These are phyloP conservation scores for Moniliophthora roreri DNA, from an alignment of 1,284 basidiomycete species.

Conservation along the genomic window DNA sequence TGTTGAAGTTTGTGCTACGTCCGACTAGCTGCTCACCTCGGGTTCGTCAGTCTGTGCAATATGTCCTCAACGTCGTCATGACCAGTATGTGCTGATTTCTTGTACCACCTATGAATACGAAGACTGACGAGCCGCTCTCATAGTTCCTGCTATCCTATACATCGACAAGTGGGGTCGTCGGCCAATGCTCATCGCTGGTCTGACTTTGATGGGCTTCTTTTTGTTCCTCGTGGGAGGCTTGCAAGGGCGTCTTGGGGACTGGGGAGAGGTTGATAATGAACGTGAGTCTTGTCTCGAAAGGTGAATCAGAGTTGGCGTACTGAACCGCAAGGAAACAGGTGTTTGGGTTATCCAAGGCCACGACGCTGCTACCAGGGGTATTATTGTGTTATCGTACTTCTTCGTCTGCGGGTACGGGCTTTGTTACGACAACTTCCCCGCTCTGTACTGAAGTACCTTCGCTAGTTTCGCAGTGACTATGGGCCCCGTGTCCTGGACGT, in stretches of 20 bases:
- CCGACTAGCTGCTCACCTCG: background rate
- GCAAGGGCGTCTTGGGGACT: slow-evolving; percentile 65
- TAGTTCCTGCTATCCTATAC: slow-evolving; percentile 71
- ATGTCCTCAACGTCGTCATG: slow-evolving; percentile 70
- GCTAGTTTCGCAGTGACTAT: slow-evolving; percentile 67
- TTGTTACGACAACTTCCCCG: too few species aligned
- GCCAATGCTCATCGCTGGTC: slow-evolving; percentile 70
- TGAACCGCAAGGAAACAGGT: slow-evolving; percentile 12
- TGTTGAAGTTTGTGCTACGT: slow-evolving; percentile 11
- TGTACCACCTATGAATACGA: too few species aligned
- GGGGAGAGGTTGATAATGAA: slow-evolving; percentile 45
- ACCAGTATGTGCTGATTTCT: slow-evolving; percentile 29
- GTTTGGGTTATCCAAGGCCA: slow-evolving; percentile 67
- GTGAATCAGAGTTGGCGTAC: too few species aligned
- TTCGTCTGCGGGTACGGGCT: slow-evolving; percentile 64
- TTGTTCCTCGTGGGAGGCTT: slow-evolving; percentile 77
- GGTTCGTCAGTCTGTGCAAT: slow-evolving; percentile 58
- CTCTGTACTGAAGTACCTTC: too few species aligned
- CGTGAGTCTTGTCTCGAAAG: slow-evolving; percentile 22
- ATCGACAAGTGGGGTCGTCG: slow-evolving; percentile 80
- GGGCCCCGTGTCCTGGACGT: slow-evolving; percentile 74
- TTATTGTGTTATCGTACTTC: slow-evolving; percentile 77
- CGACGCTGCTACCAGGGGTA: slow-evolving; percentile 56
- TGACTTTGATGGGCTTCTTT: slow-evolving; percentile 71
- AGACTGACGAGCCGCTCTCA: too few species aligned